Percentiles rank a stretch among this genome's conserved stretches.
Evolutionary conservation across 371 early-diverging fungal species (phyloP).

Genomic region (Mucor saturninus): DNA sequence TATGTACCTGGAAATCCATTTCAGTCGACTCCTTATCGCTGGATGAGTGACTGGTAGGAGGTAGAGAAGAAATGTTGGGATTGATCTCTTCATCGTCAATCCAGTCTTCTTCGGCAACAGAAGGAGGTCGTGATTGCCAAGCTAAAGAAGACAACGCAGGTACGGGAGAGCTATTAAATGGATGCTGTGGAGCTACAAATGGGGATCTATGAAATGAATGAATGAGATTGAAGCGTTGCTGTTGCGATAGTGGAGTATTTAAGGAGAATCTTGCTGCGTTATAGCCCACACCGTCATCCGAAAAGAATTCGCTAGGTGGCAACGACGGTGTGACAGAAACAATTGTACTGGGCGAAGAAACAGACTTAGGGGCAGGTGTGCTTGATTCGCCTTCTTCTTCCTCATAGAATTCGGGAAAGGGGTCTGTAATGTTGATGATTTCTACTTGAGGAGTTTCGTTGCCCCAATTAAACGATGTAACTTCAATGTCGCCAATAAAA

Average conservation of each 20-base stretch:
- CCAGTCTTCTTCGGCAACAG: conserved; percentile 46
- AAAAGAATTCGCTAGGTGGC: conserved; percentile 11
- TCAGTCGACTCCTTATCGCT: conserved; percentile 30
- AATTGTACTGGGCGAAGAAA: background rate
- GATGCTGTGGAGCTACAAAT: conserved; percentile 56
- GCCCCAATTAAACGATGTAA: conserved; percentile 86
- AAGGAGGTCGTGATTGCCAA: conserved; percentile 27
- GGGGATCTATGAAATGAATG: conserved; percentile 58
- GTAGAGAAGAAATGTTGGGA: conserved; percentile 14
- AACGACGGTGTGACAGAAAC: conserved; percentile 8
- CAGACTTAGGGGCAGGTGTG: background rate
- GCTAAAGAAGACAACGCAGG: background rate
- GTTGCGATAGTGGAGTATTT: conserved; percentile 33
- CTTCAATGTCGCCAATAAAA: conserved; percentile 85
- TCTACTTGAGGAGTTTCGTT: conserved; percentile 80
- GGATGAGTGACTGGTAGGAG: conserved; percentile 2
- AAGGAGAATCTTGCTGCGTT: conserved; percentile 18
- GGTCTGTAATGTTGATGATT: conserved; percentile 84
- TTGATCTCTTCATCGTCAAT: conserved; percentile 53
- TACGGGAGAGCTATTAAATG: conserved; percentile 28
- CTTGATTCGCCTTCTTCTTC: conserved; percentile 29
- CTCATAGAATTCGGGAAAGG: conserved; percentile 88
- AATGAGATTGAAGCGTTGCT: conserved; percentile 47
- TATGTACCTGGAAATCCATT: conserved; percentile 80
- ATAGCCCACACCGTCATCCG: conserved; percentile 2